Percentiles rank a stretch among this genome's conserved stretches.
Conservation (phyloP, 2,329 filamentous ascomycete species). For the Cryoendolithus antarcticus region DNA sequence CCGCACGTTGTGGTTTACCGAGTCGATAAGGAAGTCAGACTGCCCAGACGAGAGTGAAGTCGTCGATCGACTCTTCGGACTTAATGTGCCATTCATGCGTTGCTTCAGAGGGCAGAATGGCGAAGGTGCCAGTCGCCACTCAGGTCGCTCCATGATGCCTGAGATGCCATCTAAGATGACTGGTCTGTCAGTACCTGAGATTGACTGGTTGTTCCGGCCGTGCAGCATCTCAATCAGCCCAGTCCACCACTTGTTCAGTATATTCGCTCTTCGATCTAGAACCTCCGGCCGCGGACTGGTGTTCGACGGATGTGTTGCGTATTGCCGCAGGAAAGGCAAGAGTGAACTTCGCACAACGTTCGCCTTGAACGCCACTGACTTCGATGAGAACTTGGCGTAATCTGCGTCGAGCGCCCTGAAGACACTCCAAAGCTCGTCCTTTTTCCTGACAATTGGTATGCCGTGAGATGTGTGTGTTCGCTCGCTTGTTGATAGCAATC, state of each 20-base stretch:
- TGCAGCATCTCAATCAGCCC: slow-evolving; percentile 71
- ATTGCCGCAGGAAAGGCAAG: slow-evolving; percentile 63
- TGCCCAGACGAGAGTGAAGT: slow-evolving; percentile 48
- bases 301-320: slow-evolving; percentile 56
- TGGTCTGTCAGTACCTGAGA: slow-evolving; percentile 74
- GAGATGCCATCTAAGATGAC: slow-evolving; percentile 66
- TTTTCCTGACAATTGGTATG: slow-evolving; percentile 34
- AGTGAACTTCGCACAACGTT: slow-evolving; percentile 60
- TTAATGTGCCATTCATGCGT: slow-evolving; percentile 34
- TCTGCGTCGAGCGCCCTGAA: slow-evolving; percentile 59
- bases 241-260: slow-evolving; percentile 86
- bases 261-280: slow-evolving; percentile 63
- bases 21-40: slow-evolving; percentile 58
- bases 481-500: slow-evolving; percentile 19
- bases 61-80: slow-evolving; percentile 38
- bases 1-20: slow-evolving; percentile 75
- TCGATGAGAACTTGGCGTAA: slow-evolving; percentile 62
- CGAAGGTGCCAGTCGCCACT: slow-evolving; percentile 68
- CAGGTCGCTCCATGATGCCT: slow-evolving; percentile 74
- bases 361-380: slow-evolving; percentile 61
- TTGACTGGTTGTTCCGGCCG: slow-evolving; percentile 59
- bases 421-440: slow-evolving; percentile 58
- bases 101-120: slow-evolving; percentile 52
- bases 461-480: too few relatives aligned
- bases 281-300: slow-evolving; percentile 61